Percentiles rank a stretch among this genome's conserved stretches.
Evolutionary conservation across 2,329 filamentous ascomycete species (phyloP).

Genomic region (Cordyceps farinosa): DNA sequence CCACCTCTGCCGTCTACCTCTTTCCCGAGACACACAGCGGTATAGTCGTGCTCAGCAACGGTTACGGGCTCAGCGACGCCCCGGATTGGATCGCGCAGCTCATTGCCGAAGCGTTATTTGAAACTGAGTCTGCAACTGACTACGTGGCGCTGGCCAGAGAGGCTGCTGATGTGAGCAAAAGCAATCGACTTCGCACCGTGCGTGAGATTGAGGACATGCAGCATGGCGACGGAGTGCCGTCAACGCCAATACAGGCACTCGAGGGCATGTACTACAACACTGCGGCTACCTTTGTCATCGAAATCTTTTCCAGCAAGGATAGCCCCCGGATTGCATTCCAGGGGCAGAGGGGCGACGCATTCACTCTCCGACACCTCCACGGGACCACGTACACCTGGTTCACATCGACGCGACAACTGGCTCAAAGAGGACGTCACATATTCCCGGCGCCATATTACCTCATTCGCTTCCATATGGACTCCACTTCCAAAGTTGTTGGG

Average conservation of each 20-base stretch:
- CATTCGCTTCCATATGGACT: background rate
- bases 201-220: too few species aligned
- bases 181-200: too few species aligned
- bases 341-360: too few species aligned
- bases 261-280: too few species aligned
- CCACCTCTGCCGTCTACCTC: constrained; percentile 12
- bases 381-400: background rate
- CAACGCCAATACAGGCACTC: too few species aligned
- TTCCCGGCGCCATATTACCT: background rate
- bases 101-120: constrained; percentile 13
- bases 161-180: background rate
- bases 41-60: constrained; percentile 19
- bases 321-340: too few species aligned
- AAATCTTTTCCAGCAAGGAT: too few species aligned
- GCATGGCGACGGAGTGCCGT: too few species aligned
- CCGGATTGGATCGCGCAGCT: constrained; percentile 20
- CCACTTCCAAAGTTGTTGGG: background rate
- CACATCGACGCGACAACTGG: background rate
- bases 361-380: too few species aligned
- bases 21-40: constrained; percentile 19
- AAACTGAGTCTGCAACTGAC: background rate
- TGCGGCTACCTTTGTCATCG: too few species aligned
- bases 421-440: background rate
- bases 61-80: constrained; percentile 16
- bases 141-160: background rate